Evolutionary conservation across 2,329 filamentous ascomycete genomes (phyloP).

Genomic region (Apiospora rasikravindrae): DNA sequence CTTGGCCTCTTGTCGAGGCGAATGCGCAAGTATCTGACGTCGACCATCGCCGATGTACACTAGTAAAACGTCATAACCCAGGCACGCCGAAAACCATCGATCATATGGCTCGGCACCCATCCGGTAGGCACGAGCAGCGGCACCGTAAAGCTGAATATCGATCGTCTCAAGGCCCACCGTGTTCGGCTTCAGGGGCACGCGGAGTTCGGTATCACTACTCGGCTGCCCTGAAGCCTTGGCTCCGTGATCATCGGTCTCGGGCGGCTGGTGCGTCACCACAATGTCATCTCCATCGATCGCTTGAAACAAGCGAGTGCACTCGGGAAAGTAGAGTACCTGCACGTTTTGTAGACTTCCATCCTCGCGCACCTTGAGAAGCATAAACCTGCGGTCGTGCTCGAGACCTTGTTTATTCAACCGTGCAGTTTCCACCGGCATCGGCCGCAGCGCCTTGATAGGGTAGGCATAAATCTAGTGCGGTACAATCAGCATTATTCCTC

Average conservation of each 20-base stretch:
- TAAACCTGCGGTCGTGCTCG: constrained; percentile 71
- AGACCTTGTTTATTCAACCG: constrained; percentile 67
- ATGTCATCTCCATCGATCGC: constrained; percentile 49
- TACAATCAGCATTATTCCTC: neutral
- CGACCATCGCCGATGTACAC: constrained; percentile 68
- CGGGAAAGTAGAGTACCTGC: constrained; percentile 61
- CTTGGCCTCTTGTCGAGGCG: constrained; percentile 39
- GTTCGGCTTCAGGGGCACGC: constrained; percentile 63
- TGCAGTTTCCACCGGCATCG: constrained; percentile 58
- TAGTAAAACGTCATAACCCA: constrained; percentile 66
- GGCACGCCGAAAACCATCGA: constrained; percentile 69
- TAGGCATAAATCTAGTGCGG: constrained; percentile 69
- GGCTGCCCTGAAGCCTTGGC: constrained; percentile 34
- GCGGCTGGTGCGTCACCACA: constrained; percentile 49
- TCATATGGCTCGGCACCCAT: constrained; percentile 64
- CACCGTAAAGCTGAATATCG: constrained; percentile 64
- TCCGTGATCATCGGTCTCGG: constrained; percentile 24
- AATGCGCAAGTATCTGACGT: constrained; percentile 66
- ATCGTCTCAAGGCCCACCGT: constrained; percentile 50
- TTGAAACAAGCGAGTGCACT: constrained; percentile 69
- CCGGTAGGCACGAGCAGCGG: constrained; percentile 62
- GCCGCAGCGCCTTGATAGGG: constrained; percentile 75
- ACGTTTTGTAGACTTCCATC: constrained; percentile 45
- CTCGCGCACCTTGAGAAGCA: constrained; percentile 63
- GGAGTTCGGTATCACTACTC: constrained; percentile 46